Evolutionary conservation across 768 basidiomycete genomes (phyloP).

Genomic region (Lactarius hatsudake): DNA sequence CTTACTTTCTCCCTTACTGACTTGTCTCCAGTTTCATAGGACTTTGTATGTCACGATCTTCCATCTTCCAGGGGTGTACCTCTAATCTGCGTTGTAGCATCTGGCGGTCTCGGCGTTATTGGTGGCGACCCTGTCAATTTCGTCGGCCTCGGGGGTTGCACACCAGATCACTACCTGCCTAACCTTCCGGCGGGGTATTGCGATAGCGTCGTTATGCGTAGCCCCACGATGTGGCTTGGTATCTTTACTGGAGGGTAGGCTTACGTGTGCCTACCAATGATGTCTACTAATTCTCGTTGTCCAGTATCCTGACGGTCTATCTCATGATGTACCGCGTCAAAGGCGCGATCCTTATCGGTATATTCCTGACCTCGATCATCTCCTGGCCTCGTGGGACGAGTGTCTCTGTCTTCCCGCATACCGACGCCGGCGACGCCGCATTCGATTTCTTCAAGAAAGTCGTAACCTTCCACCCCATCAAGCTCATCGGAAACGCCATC

Average conservation of each 20-base stretch:
- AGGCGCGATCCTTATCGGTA: slow-evolving; percentile 80
- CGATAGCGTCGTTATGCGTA: slow-evolving; percentile 57
- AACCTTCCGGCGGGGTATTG: slow-evolving; percentile 60
- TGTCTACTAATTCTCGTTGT: background rate
- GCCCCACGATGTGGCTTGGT: slow-evolving; percentile 85
- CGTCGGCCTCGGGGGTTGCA: slow-evolving; percentile 76
- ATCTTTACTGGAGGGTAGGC: slow-evolving; percentile 78
- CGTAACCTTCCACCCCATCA: slow-evolving; percentile 67
- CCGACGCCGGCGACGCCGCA: slow-evolving; percentile 57
- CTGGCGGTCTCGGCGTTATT: slow-evolving; percentile 68
- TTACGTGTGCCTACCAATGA: background rate
- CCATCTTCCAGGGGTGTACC: background rate
- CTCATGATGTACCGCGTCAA: slow-evolving; percentile 83
- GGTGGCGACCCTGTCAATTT: slow-evolving; percentile 69
- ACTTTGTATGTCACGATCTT: slow-evolving; percentile 46
- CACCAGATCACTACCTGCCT: slow-evolving; percentile 43
- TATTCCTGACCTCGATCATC: slow-evolving; percentile 76
- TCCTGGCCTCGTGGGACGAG: slow-evolving; percentile 84
- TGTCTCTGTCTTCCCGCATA: slow-evolving; percentile 82
- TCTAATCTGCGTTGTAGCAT: slow-evolving; percentile 39
- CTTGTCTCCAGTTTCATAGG: slow-evolving; percentile 60
- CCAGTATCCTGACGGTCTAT: slow-evolving; percentile 68
- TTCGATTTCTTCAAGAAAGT: slow-evolving; percentile 87
- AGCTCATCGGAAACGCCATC: slow-evolving; percentile 61
- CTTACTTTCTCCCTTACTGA: background rate